Evolutionary conservation across 371 early-diverging fungal species (phyloP).

Genomic region (Saksenaea oblongispora): DNA sequence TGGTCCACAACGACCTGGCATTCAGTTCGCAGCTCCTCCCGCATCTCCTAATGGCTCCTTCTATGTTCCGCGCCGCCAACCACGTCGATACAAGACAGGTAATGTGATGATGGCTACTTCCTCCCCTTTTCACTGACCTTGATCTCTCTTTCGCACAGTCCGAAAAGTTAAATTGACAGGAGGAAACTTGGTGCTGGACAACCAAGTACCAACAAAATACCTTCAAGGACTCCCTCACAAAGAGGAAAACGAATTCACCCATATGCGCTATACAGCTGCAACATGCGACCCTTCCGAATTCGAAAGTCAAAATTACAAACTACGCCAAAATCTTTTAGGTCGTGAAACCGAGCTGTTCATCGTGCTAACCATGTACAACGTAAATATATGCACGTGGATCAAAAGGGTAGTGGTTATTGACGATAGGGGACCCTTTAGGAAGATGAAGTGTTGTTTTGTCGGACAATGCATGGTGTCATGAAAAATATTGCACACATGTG

Average conservation of each 20-base stretch:
- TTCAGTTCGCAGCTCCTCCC: constrained; percentile 21
- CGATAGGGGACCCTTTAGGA: constrained; percentile 49
- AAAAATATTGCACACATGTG: constrained; percentile 92
- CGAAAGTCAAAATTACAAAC: constrained; percentile 67
- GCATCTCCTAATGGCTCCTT: constrained; percentile 49
- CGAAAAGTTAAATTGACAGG: constrained; percentile 64
- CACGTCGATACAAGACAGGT: constrained; percentile 64
- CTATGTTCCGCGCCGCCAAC: constrained; percentile 55
- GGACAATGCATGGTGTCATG: constrained; percentile 87
- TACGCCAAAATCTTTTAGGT: constrained; percentile 77
- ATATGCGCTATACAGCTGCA: constrained; percentile 82
- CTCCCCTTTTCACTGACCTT: not conserved
- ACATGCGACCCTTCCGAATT: constrained; percentile 89
- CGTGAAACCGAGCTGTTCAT: constrained; percentile 85
- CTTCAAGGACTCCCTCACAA: constrained; percentile 59
- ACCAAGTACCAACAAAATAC: constrained; percentile 69
- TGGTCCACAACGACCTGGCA: not conserved
- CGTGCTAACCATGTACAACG: constrained; percentile 94
- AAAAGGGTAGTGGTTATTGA: not conserved
- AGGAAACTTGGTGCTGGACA: constrained; percentile 78
- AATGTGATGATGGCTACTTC: constrained; percentile 11
- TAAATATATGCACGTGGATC: constrained; percentile 27
- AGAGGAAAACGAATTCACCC: constrained; percentile 70
- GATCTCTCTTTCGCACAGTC: constrained; percentile 10
- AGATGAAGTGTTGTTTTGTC: constrained; percentile 87